phyloP scores from a whole-genome alignment of 1,284 basidiomycete genomes.

The Irpex sp. region DNA sequence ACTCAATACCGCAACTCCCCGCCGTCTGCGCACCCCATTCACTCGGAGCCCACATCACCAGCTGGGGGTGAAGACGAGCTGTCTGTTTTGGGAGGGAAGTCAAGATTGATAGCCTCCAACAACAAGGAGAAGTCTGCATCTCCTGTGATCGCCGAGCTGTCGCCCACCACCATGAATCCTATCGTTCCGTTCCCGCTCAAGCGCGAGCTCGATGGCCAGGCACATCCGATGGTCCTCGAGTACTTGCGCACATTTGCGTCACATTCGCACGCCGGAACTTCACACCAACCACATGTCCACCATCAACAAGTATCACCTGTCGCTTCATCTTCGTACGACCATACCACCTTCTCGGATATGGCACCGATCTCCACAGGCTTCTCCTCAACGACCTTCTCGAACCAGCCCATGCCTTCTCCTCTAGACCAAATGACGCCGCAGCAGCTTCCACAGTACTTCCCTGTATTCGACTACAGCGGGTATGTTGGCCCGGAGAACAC shows the following conservation, averaged over 20 bases:
- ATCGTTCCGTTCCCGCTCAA: conserved; percentile 38
- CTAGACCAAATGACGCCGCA: conserved; percentile 21
- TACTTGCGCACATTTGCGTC: conserved; percentile 63
- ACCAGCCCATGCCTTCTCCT: conserved; percentile 13
- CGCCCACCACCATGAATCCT: conserved; percentile 66
- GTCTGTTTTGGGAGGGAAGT: conserved; percentile 65
- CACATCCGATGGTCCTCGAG: conserved; percentile 59
- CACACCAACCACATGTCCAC: conserved; percentile 7
- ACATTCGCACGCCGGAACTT: conserved; percentile 16
- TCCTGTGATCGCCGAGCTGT: conserved; percentile 53
- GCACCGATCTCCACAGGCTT: conserved; percentile 13
- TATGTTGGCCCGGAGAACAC: conserved; percentile 24
- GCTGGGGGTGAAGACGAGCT: conserved; percentile 66
- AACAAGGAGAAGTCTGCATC: conserved; percentile 40
- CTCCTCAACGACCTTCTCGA: conserved; percentile 8
- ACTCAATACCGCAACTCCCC: conserved; percentile 60
- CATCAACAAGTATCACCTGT: conserved; percentile 13
- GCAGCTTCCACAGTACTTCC: conserved; percentile 72
- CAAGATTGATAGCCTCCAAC: conserved; percentile 61
- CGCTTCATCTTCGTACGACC: conserved; percentile 18
- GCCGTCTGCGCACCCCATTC: conserved; percentile 36
- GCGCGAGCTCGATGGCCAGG: conserved; percentile 26
- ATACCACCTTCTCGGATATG: conserved; percentile 19
- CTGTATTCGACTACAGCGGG: conserved; percentile 66
- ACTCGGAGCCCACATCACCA: conserved; percentile 45